Conservation (phyloP, 805 yeast species). For the Debaryomyces castellii region DNA sequence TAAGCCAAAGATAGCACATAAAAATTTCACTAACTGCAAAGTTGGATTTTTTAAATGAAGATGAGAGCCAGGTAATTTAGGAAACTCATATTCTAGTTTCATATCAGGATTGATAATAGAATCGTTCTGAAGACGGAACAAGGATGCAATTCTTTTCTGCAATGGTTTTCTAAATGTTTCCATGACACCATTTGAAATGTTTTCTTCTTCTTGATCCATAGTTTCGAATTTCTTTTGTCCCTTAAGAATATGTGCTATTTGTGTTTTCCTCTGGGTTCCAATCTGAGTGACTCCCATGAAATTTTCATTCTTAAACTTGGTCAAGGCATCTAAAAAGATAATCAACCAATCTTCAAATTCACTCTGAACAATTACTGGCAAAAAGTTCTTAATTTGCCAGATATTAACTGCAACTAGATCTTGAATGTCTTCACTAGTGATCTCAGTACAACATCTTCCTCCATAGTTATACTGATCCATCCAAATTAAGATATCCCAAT, state of each 20-base stretch:
- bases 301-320: conserved; percentile 50
- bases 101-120: conserved; percentile 65
- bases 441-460: conserved; percentile 58
- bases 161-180: conserved; percentile 62
- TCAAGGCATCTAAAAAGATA: conserved; percentile 69
- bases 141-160: conserved; percentile 60
- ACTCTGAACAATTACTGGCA: conserved; percentile 72
- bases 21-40: conserved; percentile 71
- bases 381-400: conserved; percentile 77
- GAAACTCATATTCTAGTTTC: conserved; percentile 67
- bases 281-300: conserved; percentile 35
- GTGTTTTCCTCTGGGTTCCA: conserved; percentile 65
- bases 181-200: conserved; percentile 38
- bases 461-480: conserved; percentile 89
- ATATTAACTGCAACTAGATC: conserved; percentile 50
- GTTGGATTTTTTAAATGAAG: conserved; percentile 63
- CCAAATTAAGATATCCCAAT: conserved; percentile 95
- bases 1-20: conserved; percentile 71
- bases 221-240: conserved; percentile 38
- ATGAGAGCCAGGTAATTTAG: conserved; percentile 74
- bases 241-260: conserved; percentile 54
- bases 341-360: conserved; percentile 90
- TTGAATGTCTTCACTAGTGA: conserved; percentile 45
- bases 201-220: conserved; percentile 33
- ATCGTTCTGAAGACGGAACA: conserved; percentile 71